Evolutionary conservation across 2,329 filamentous ascomycete species (phyloP).

Genomic region (Microcyclosporella mali): DNA sequence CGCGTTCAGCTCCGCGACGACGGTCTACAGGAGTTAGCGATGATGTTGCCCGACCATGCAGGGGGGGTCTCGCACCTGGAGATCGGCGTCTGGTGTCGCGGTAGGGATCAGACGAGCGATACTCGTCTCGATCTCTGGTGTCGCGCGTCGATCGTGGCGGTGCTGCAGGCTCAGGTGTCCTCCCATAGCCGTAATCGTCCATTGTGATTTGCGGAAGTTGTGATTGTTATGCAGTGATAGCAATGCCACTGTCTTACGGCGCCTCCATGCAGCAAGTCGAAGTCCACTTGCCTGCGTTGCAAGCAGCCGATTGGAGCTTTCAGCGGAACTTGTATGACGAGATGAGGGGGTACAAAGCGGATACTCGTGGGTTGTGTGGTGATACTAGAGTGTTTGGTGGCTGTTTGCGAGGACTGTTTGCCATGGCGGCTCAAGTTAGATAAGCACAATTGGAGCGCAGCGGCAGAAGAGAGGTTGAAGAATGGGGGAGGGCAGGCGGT

Average conservation of each 20-base stretch:
- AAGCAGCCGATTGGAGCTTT: too few relatives aligned
- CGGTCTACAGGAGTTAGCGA: slow-evolving; percentile 25
- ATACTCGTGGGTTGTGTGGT: background rate
- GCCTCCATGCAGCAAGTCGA: slow-evolving; percentile 17
- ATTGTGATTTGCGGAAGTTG: slow-evolving; percentile 6
- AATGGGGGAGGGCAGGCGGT: slow-evolving; percentile 24
- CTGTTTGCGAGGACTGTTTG: slow-evolving; percentile 20
- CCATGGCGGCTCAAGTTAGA: slow-evolving; percentile 25
- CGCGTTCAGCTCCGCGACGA: slow-evolving; percentile 33
- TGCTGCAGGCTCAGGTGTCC: slow-evolving; percentile 4
- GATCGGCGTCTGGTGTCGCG: slow-evolving; percentile 26
- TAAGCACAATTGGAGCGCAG: slow-evolving; percentile 14
- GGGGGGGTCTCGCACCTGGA: slow-evolving; percentile 17
- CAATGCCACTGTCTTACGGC: slow-evolving; percentile 4
- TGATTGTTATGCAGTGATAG: slow-evolving; percentile 1
- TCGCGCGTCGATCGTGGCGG: slow-evolving; percentile 4
- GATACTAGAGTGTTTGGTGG: background rate
- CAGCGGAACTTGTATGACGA: too few relatives aligned
- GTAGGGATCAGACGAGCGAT: slow-evolving; percentile 23
- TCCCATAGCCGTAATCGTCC: slow-evolving; percentile 18
- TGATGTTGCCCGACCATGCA: background rate
- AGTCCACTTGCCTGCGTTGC: too few relatives aligned
- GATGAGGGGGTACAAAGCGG: too few relatives aligned
- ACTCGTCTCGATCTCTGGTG: slow-evolving; percentile 23
- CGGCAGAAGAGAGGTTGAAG: slow-evolving; percentile 11